phyloP scores from a whole-genome alignment of 495 filamentous ascomycete genomes.

The Ramalina peruviana region DNA sequence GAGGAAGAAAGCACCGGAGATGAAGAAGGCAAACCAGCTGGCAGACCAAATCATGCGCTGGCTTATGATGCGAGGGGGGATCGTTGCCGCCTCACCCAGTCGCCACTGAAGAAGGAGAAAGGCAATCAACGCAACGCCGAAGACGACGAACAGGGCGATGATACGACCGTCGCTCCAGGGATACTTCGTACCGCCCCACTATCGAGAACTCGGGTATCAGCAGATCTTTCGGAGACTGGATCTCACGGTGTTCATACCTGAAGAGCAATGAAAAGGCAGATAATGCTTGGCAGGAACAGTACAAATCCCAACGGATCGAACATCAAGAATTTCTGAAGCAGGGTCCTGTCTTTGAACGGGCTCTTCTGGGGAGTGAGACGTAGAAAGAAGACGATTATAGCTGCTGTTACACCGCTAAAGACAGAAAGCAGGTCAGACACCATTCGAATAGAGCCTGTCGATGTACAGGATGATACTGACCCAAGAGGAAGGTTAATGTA shows the following conservation, averaged over 20 bases:
- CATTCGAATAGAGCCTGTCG: constrained; percentile 10
- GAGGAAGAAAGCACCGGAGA: constrained; percentile 33
- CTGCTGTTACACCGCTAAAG: constrained; percentile 13
- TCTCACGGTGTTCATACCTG: constrained; percentile 15
- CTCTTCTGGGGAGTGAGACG: constrained; percentile 2
- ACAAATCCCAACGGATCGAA: constrained; percentile 38
- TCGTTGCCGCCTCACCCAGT: constrained; percentile 48
- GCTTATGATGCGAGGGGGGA: constrained; percentile 47
- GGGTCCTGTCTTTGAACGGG: constrained; percentile 13
- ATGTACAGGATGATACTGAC: constrained; percentile 18
- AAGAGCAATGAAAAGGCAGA: constrained; percentile 43
- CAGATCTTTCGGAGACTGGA: no score
- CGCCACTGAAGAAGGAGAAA: constrained; percentile 48
- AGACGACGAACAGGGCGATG: constrained; percentile 44
- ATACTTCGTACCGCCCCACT: constrained; percentile 41
- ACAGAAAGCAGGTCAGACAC: constrained; percentile 9
- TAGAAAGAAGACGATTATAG: background rate
- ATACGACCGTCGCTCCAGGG: constrained; percentile 42
- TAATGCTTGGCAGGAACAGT: constrained; percentile 35
- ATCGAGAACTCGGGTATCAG: no score
- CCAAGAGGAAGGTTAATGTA: constrained; percentile 46
- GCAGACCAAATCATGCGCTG: constrained; percentile 42
- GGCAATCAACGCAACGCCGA: constrained; percentile 35
- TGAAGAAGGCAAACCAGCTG: constrained; percentile 31
- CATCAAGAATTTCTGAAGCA: constrained; percentile 22